phyloP scores from a whole-genome alignment of 306 rosid genomes.

The Arachis hypogaea region DNA sequence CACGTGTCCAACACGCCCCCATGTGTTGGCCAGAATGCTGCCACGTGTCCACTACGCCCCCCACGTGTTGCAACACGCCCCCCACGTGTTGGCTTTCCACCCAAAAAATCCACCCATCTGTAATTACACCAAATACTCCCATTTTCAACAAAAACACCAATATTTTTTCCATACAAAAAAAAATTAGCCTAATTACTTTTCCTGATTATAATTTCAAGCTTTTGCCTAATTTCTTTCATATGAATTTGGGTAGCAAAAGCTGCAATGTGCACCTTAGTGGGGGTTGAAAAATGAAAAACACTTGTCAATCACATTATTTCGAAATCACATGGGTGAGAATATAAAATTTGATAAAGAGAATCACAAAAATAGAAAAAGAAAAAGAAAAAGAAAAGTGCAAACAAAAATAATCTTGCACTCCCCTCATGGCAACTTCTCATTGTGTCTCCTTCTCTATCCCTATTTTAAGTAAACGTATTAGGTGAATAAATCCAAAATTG shows the following conservation, averaged over 20 bases:
- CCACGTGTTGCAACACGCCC: too few relatives aligned
- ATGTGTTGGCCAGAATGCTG: too few relatives aligned
- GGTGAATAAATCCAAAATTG: background rate
- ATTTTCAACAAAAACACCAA: too few relatives aligned
- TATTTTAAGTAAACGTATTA: background rate
- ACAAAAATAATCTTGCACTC: conserved; percentile 18
- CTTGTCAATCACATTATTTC: conserved; percentile 53
- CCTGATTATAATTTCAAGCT: background rate
- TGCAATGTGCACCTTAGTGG: conserved; percentile 44
- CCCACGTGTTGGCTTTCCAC: too few relatives aligned
- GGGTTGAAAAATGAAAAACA: conserved; percentile 32
- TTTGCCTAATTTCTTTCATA: background rate
- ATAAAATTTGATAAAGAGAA: too few relatives aligned
- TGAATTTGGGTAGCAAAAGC: conserved; percentile 36
- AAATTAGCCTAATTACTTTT: background rate
- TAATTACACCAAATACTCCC: too few relatives aligned
- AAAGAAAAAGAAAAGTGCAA: background rate
- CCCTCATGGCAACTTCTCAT: conserved; percentile 30
- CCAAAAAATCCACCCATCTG: too few relatives aligned
- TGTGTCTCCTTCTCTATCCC: conserved; percentile 31
- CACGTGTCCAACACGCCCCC: too few relatives aligned
- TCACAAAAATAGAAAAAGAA: background rate
- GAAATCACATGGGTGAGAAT: conserved; percentile 45
- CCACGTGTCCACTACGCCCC: too few relatives aligned
- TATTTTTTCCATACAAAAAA: too few relatives aligned